These are phyloP conservation scores for Naganishia albida DNA, from an alignment of 1,284 basidiomycete species.

Conservation along the genomic window DNA sequence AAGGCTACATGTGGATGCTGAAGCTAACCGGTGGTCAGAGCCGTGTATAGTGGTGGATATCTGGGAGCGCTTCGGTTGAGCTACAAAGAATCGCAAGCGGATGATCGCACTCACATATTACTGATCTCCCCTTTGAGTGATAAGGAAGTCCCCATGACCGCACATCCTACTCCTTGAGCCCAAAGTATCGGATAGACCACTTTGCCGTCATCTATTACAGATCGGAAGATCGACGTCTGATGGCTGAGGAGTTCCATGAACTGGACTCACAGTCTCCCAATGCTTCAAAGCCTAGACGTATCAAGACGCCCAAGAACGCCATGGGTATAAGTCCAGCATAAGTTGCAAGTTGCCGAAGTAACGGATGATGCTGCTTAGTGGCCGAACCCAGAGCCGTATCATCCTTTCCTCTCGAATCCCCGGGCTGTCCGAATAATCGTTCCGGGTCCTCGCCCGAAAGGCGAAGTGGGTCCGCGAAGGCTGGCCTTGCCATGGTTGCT, in stretches of 20 bases:
- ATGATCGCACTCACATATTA: conserved; percentile 65
- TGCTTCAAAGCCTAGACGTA: conserved; percentile 71
- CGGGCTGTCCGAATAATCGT: not conserved
- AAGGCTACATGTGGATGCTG: not conserved
- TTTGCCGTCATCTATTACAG: conserved; percentile 57
- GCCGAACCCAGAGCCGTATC: not conserved
- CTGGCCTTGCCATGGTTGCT: not conserved
- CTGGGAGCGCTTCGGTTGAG: conserved; percentile 54
- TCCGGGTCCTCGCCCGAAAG: not conserved
- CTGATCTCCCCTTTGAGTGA: conserved; percentile 70
- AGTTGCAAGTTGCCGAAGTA: conserved; percentile 41
- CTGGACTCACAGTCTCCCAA: conserved; percentile 56
- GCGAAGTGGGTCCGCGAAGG: not conserved
- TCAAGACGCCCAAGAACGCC: conserved; percentile 75
- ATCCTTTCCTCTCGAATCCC: not conserved
- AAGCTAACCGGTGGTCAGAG: conserved; percentile 74
- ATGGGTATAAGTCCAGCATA: conserved; percentile 69
- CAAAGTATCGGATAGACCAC: conserved; percentile 83
- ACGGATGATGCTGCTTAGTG: conserved; percentile 2
- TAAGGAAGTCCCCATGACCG: conserved; percentile 82
- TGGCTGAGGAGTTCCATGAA: too few relatives aligned
- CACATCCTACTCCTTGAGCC: conserved; percentile 83
- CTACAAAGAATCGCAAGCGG: not conserved
- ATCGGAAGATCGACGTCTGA: not conserved
- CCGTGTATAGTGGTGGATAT: conserved; percentile 83